Evolutionary conservation across 1,284 basidiomycete genomes (phyloP), one percentile per base, ranked within the genome.

Genomic region (Cystobasidiaceae sp.): DNA sequence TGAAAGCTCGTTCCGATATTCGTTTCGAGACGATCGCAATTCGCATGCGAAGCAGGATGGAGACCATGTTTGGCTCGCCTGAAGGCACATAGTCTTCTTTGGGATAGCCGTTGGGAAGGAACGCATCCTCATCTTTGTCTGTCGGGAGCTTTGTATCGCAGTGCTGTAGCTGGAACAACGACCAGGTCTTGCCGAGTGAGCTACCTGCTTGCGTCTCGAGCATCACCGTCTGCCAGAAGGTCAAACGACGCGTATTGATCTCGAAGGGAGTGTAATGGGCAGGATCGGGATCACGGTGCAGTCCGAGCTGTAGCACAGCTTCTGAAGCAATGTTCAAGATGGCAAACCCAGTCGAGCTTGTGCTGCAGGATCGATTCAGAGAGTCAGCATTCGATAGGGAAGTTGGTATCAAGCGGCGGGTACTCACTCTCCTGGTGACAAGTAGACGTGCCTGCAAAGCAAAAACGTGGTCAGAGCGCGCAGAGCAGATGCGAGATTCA

Each of bases 1-100:
- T 78, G 68, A 80, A 80, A 7, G 79, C 73, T 60, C 56, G 52
- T 41, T 70, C 68, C 32, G 64, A 64, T 48, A 69, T 65, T 45
- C 68, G 64, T 27, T 63, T 66, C 11, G 68, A 67, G 17, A 68
- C 50, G 11, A 71, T 64, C 1, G 70, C 68, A 17, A 69, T 54
- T 39, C 59, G 62, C 64, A 67, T 65, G 49, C 65, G 67, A 56
- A 49, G n/a, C n/a, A 71, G 37, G 28, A 70, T 44, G n/a, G 39
- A 51, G 3, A 65, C 67, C 67, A 70, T 71, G 3, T 67, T 64
- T 28, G 70, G 64, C 51, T 71, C 70, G 32, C 48, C 64, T 21
- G 66, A 11, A 41, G 39, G 30, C 48, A 64, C 37, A 69, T 39
- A 1, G 67, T 69, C 7, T 49, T 62, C 33, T 49, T 61, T 1